Evolutionary conservation across 164 flowering plant species (phyloP).

Genomic region (Stephania yunnanensis): DNA sequence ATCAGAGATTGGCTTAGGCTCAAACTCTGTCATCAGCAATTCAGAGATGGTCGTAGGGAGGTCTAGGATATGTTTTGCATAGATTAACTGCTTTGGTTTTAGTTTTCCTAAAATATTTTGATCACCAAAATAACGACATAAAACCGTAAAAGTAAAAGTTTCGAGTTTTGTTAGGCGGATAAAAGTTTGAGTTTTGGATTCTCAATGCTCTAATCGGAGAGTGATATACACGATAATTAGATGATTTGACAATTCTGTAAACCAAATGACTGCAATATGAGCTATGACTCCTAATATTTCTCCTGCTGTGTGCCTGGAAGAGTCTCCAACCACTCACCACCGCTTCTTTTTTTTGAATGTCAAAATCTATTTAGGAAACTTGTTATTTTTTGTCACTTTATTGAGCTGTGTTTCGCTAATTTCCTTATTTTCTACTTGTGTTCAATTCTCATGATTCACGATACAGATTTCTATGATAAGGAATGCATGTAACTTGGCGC

Average conservation of each 20-base stretch:
- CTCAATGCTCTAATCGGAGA: neutral
- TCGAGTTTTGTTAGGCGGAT: too few relatives aligned
- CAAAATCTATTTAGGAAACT: neutral
- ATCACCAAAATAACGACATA: neutral
- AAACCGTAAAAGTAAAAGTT: neutral
- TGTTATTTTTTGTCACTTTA: neutral
- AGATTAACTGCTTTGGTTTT: neutral
- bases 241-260: neutral
- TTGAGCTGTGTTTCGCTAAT: neutral
- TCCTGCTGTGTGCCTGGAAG: neutral
- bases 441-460: neutral
- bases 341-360: neutral
- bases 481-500: conserved; percentile 15
- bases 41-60: neutral
- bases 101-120: neutral
- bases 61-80: neutral
- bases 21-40: too few relatives aligned
- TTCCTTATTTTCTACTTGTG: too few relatives aligned
- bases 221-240: neutral
- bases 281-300: neutral
- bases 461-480: conserved; percentile 21
- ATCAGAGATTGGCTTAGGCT: neutral
- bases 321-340: too few relatives aligned
- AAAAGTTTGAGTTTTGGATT: neutral
- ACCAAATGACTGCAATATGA: neutral